Percentiles rank a stretch among this genome's conserved stretches.
Conservation (phyloP, 345 rosid species). For the Populus nigra region DNA sequence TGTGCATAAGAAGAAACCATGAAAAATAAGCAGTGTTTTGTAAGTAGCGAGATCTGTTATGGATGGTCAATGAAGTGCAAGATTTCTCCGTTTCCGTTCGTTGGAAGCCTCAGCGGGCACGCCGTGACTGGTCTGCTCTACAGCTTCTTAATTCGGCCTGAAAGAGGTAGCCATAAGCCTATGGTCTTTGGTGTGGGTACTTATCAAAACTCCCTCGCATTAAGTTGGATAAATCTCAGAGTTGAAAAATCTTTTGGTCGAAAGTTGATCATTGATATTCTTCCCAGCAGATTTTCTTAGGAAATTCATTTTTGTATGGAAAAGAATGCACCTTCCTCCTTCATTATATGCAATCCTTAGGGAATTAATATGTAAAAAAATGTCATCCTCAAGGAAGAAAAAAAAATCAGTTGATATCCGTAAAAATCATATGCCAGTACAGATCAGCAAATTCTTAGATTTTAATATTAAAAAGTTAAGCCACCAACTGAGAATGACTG, state of each 20-base stretch:
- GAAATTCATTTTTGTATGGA: not conserved
- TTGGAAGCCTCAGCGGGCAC: not conserved
- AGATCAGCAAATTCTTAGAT: not conserved
- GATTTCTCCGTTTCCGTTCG: not conserved
- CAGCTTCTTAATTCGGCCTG: not conserved
- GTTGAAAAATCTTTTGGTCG: not conserved
- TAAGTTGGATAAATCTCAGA: not conserved
- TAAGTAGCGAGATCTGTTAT: not conserved
- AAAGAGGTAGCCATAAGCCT: not conserved
- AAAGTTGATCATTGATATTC: not conserved
- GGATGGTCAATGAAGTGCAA: not conserved
- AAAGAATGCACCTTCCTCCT: not conserved
- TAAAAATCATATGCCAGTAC: not conserved
- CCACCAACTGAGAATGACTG: not conserved
- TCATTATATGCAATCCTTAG: not conserved
- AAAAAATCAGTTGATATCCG: not conserved
- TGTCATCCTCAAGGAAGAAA: not conserved
- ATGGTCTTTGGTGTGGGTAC: not conserved
- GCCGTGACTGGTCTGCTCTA: not conserved
- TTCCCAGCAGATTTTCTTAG: not conserved
- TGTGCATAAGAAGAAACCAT: not conserved
- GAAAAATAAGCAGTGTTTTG: not conserved
- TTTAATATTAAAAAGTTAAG: not conserved
- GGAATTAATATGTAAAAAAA: too few species aligned
- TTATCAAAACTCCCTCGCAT: not conserved